Percentiles rank a stretch among this genome's conserved stretches.
Conservation (phyloP, 2,329 filamentous ascomycete genomes). For the Arthrobotrys conoides region DNA sequence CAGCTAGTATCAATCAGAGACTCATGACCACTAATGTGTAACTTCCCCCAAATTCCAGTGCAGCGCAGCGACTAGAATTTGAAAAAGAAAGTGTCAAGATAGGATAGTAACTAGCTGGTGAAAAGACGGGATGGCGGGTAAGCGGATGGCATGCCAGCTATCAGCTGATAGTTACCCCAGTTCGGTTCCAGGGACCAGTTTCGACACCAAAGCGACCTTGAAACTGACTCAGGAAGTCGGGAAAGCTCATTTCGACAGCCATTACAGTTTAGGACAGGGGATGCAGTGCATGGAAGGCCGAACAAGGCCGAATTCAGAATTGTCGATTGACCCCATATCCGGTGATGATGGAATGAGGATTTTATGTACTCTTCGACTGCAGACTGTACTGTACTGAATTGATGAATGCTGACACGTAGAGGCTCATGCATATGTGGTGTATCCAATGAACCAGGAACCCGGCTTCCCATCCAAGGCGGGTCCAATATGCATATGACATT, state of each 20-base stretch:
- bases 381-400: too few relatives aligned
- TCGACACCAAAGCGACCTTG: constrained; percentile 23
- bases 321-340: constrained; percentile 18
- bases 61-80: constrained; percentile 3
- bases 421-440: constrained; percentile 23
- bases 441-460: constrained; percentile 28
- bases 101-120: not conserved
- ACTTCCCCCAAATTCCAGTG: constrained; percentile 6
- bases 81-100: constrained; percentile 16
- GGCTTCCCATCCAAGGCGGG: not conserved
- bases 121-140: constrained; percentile 46
- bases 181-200: constrained; percentile 20
- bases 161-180: constrained; percentile 52
- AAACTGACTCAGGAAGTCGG: constrained; percentile 39
- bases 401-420: constrained; percentile 13
- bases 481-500: not conserved
- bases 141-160: constrained; percentile 43
- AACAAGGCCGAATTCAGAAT: constrained; percentile 6
- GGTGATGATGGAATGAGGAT: constrained; percentile 16
- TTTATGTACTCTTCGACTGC: constrained; percentile 1
- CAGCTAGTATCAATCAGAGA: constrained; percentile 1
- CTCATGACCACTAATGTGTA: constrained; percentile 24
- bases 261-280: constrained; percentile 19
- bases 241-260: constrained; percentile 39
- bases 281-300: constrained; percentile 10